A percentile compares a stretch with the other conserved stretches of the same genome.
phyloP scores from a whole-genome alignment of 164 flowering plant genomes.

The Euptelea pleiosperma region DNA sequence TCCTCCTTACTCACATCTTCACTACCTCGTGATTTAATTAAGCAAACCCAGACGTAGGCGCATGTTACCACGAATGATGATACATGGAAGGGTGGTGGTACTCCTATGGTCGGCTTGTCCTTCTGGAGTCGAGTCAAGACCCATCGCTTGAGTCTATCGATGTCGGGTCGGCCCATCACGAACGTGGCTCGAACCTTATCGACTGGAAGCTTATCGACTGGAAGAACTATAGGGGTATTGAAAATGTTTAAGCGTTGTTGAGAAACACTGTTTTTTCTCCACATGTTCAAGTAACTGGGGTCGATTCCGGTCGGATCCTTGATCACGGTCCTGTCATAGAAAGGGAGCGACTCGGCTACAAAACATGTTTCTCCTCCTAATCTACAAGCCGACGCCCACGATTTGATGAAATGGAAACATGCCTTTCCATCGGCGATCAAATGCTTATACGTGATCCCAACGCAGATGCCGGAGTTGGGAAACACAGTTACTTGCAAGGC shows the following conservation, averaged over 20 bases:
- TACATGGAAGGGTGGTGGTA: background rate
- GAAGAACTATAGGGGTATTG: no score
- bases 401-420: conserved; percentile 22
- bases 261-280: background rate
- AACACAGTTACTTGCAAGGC: no score
- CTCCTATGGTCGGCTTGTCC: no score
- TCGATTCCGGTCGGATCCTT: conserved; percentile 6
- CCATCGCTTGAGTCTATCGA: conserved; percentile 22
- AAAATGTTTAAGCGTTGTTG: no score
- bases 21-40: conserved; percentile 12
- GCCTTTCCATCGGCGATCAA: conserved; percentile 28
- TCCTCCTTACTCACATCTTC: conserved; percentile 7
- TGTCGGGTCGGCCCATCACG: conserved; percentile 10
- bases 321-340: no score
- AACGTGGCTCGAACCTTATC: conserved; percentile 27
- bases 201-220: no score
- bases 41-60: conserved; percentile 29
- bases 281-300: background rate
- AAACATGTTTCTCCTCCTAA: no score
- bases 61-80: conserved; percentile 28
- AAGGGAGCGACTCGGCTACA: no score
- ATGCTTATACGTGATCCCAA: no score
- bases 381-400: conserved; percentile 35
- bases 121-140: background rate
- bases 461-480: no score